Base-by-base conservation (phyloP, 2,329 filamentous ascomycete species). In the Nakataea oryzae region DNA sequence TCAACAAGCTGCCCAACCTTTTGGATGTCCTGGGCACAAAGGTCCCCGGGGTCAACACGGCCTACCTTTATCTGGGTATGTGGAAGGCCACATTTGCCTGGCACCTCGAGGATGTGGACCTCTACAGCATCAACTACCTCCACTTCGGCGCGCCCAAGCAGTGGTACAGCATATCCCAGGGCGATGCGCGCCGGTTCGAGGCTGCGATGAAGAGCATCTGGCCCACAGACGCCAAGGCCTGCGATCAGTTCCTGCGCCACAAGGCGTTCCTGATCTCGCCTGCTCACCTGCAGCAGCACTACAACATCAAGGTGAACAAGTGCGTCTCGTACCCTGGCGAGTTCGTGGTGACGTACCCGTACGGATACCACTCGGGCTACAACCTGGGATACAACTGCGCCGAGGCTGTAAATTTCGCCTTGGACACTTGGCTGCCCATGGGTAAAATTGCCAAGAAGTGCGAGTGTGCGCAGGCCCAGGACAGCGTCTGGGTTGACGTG, bases 81-180 rank as follows among this genome's bases (percentile, higher is more conserved):
- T 99, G 95, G 95, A 97, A 97, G 75, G 93, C 95, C 14, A 97
- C 95, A 0, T 99, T 99, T 73, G 95, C 95, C 11, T 99, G 95
- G 95, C 95, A 99, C 82, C 78, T 99, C 61, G 95, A 99, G 73
- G 95, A 99, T 72, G 93, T 99, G 55, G 95, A 99, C 77, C 84
- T 99, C 5, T 99, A 99, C 85, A 97, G 93, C 73, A 99, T 99
- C 81, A 99, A 99, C 77, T 99, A 97, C 74, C 92, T 99, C 64
- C 95, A 99, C 71, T 99, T 99, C 73, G 95, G 95, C 62, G 95
- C 95, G 1, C 95, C 95, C 0, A 99, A 99, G 76, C 95, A 99
- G 74, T 99, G 95, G 95, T 99, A 99, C 77, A 97, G 93, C 74
- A 97, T 99, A 67, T 96, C 93, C 0, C 96, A 97, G 73, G 90